phyloP scores from a whole-genome alignment of 805 yeast species.

The Grigorovia humatica region DNA sequence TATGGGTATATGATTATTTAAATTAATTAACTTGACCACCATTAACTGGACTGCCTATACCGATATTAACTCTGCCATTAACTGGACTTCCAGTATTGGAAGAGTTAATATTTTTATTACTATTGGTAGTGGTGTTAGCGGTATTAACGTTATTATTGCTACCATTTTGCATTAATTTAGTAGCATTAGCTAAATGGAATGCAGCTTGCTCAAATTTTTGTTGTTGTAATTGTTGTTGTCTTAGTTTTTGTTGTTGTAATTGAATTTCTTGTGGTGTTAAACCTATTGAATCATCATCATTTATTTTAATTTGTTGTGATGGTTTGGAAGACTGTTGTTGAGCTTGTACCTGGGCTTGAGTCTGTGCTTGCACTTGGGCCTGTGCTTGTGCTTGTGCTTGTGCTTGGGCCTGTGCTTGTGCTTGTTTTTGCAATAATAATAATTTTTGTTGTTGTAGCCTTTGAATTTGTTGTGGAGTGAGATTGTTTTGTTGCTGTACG shows the following conservation, averaged over 20 bases:
- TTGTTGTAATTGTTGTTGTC: slow-evolving; percentile 28
- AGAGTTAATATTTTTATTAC: slow-evolving; percentile 1
- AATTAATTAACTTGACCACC: slow-evolving; percentile 13
- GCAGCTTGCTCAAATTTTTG: slow-evolving; percentile 28
- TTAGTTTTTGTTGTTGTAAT: slow-evolving; percentile 25
- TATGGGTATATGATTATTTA: neutral
- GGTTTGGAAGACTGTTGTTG: neutral
- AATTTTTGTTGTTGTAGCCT: slow-evolving; percentile 11
- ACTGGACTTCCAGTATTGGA: slow-evolving; percentile 7
- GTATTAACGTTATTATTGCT: slow-evolving; percentile 1
- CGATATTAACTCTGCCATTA: slow-evolving; percentile 19
- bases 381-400: slow-evolving; percentile 6
- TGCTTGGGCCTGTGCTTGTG: slow-evolving; percentile 7
- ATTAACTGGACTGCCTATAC: slow-evolving; percentile 15
- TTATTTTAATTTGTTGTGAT: neutral
- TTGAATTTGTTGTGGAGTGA: slow-evolving; percentile 18
- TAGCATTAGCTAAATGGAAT: slow-evolving; percentile 24
- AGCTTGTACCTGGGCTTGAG: slow-evolving; percentile 1
- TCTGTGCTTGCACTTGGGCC: slow-evolving; percentile 2
- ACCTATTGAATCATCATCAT: slow-evolving; percentile 12
- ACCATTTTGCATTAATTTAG: slow-evolving; percentile 21
- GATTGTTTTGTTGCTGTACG: slow-evolving; percentile 10
- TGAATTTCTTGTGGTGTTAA: slow-evolving; percentile 28
- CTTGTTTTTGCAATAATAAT: slow-evolving; percentile 9
- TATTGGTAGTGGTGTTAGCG: neutral